These are phyloP conservation scores for Tardiomyces blankii DNA, from an alignment of 1,139 yeast species.

Conservation along the genomic window DNA sequence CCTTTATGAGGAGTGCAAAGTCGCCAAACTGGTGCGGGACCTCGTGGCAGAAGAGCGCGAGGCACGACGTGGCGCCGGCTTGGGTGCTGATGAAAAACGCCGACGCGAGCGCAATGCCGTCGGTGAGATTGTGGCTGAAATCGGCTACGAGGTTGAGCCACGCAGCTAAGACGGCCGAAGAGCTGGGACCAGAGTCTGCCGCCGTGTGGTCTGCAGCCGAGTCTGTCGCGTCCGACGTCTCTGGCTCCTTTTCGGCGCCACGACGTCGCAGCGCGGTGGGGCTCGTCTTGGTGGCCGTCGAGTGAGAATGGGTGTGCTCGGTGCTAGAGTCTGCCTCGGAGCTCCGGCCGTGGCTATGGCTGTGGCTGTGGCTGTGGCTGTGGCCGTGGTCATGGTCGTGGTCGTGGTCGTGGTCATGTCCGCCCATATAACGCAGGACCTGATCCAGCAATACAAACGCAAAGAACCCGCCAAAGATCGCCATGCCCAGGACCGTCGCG, in stretches of 20 bases:
- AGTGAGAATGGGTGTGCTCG: slow-evolving; percentile 9
- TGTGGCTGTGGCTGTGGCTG: slow-evolving; percentile 24
- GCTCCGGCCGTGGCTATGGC: slow-evolving; percentile 14
- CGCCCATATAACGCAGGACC: slow-evolving; percentile 37
- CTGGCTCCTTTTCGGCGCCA: slow-evolving; percentile 15
- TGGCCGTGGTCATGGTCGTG: slow-evolving; percentile 33
- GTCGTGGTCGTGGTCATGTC: slow-evolving; percentile 21
- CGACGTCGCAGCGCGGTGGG: slow-evolving; percentile 16
- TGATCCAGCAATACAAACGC: slow-evolving; percentile 48
- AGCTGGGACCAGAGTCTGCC: slow-evolving; percentile 7
- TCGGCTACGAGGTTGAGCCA: slow-evolving; percentile 54
- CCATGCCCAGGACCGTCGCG: slow-evolving; percentile 38
- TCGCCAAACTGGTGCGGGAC: slow-evolving; percentile 71
- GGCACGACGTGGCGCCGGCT: slow-evolving; percentile 52
- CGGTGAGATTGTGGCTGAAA: slow-evolving; percentile 57
- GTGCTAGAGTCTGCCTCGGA: slow-evolving; percentile 10
- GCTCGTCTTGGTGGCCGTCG: background rate
- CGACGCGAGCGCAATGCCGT: slow-evolving; percentile 58
- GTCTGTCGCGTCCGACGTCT: slow-evolving; percentile 3
- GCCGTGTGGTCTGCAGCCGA: background rate
- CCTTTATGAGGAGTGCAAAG: slow-evolving; percentile 53
- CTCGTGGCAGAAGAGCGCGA: slow-evolving; percentile 61
- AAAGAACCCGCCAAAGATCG: slow-evolving; percentile 46
- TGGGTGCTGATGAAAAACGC: slow-evolving; percentile 46
- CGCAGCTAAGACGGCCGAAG: slow-evolving; percentile 35